Conservation (phyloP, 176 grass and related monocot genomes). For the Musa beccarii region DNA sequence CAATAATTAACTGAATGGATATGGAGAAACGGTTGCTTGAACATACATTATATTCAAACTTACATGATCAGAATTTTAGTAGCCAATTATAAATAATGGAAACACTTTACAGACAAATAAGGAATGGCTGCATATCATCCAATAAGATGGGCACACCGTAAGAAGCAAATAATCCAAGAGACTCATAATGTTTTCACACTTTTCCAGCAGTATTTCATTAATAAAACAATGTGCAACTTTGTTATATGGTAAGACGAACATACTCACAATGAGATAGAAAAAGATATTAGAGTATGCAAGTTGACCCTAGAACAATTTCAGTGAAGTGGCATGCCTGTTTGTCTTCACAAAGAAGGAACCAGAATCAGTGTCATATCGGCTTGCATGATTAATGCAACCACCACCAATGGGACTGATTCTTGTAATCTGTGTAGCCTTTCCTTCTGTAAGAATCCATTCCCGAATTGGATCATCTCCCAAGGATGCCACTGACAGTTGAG, state of each 20-base stretch:
- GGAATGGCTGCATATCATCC: not conserved
- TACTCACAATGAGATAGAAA: not conserved
- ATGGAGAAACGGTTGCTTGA: not conserved
- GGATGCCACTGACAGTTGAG: conserved; percentile 39
- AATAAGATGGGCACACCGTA: not conserved
- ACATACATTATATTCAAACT: not conserved
- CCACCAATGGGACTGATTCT: conserved; percentile 64
- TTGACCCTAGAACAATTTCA: not conserved
- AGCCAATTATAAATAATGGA: not conserved
- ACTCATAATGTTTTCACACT: not conserved
- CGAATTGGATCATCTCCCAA: conserved; percentile 61
- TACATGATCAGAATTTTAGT: not conserved
- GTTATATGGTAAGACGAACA: not conserved
- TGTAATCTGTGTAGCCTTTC: conserved; percentile 74
- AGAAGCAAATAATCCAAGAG: not conserved
- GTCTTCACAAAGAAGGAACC: conserved; percentile 86
- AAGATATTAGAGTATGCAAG: not conserved
- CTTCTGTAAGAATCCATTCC: conserved; percentile 89
- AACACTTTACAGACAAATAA: not conserved
- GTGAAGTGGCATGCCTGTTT: conserved; percentile 45
- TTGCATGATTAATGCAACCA: conserved; percentile 74
- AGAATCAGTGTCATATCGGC: conserved; percentile 60
- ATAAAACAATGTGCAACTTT: not conserved
- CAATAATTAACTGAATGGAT: no score
- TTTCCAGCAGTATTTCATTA: not conserved